Percentiles rank a stretch among this genome's conserved stretches.
Conservation (phyloP, 352 stramenopile genomes). For the Globisporangium irregulare region DNA sequence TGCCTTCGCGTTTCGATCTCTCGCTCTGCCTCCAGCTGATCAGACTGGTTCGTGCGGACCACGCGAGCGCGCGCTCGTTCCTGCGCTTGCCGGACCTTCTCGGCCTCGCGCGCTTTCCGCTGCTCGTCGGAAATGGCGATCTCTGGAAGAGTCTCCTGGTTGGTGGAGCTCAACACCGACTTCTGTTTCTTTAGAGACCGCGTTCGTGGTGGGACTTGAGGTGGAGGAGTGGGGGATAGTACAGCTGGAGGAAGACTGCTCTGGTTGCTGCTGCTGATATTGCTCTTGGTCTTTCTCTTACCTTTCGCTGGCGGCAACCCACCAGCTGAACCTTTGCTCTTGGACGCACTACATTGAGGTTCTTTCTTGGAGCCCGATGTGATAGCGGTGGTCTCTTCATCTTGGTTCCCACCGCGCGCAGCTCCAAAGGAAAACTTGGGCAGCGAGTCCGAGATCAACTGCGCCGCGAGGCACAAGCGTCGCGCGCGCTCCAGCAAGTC, state of each 20-base stretch:
- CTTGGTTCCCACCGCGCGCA: background rate
- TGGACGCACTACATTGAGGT: background rate
- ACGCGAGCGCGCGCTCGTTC: conserved; percentile 53
- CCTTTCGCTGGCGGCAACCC: background rate
- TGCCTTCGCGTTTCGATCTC: conserved; percentile 21
- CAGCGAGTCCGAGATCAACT: conserved; percentile 15
- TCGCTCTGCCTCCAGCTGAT: conserved; percentile 26
- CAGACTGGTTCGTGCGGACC: conserved; percentile 38
- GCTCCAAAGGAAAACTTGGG: conserved; percentile 3
- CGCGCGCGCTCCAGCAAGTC: conserved; percentile 48
- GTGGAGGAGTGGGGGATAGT: background rate
- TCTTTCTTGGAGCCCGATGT: background rate
- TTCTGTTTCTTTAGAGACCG: conserved; percentile 5
- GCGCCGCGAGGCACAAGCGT: conserved; percentile 34
- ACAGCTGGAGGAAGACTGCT: background rate
- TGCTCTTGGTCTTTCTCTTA: background rate
- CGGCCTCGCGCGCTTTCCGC: conserved; percentile 27
- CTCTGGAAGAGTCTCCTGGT: conserved; percentile 24
- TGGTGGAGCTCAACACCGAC: background rate
- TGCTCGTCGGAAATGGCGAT: conserved; percentile 27
- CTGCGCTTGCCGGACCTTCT: conserved; percentile 57
- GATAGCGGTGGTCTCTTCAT: background rate
- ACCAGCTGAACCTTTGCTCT: background rate
- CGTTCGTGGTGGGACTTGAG: background rate
- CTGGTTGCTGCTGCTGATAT: background rate